A percentile compares a stretch with the other conserved stretches of the same genome.
Conservation (phyloP, 1,139 yeast genomes). For the Kodamaea anthophila region DNA sequence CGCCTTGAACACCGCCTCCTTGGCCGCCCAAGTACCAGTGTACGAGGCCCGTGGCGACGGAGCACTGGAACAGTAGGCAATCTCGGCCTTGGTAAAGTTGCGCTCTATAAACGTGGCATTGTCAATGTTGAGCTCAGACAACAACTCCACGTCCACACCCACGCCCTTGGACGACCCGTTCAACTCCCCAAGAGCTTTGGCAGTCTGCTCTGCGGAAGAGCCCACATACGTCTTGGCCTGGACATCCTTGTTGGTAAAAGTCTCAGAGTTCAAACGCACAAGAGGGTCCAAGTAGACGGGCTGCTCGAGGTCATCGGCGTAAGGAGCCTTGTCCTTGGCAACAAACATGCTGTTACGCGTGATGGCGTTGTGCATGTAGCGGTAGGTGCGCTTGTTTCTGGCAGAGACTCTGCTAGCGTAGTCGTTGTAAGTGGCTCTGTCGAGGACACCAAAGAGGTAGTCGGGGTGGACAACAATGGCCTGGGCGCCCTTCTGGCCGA, state of each 20-base stretch:
- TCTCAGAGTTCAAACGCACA: constrained; percentile 68
- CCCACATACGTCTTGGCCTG: constrained; percentile 35
- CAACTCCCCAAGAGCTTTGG: constrained; percentile 43
- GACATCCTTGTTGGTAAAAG: constrained; percentile 40
- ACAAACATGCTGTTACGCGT: constrained; percentile 87
- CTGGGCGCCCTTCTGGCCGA: constrained; percentile 99
- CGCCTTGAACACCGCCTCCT: constrained; percentile 97
- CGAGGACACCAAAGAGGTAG: constrained; percentile 81
- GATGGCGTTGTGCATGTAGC: constrained; percentile 94
- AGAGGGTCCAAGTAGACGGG: constrained; percentile 93
- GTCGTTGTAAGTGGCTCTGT: constrained; percentile 58
- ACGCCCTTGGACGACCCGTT: constrained; percentile 61
- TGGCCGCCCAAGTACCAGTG: constrained; percentile 99
- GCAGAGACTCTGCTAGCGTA: constrained; percentile 67
- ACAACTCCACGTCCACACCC: constrained; percentile 95
- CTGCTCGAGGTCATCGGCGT: constrained; percentile 79
- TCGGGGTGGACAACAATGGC: constrained; percentile 90
- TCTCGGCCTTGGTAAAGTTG: constrained; percentile 81
- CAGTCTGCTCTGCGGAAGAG: constrained; percentile 35
- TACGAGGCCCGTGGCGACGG: constrained; percentile 81
- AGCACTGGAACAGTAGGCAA: constrained; percentile 66
- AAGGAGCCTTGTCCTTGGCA: constrained; percentile 92
- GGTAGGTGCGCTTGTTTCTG: constrained; percentile 87
- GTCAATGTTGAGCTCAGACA: constrained; percentile 70
- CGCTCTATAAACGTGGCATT: constrained; percentile 88